Evolutionary conservation across 2,329 filamentous ascomycete genomes (phyloP).

Genomic region (Thielaviopsis ethacetica): DNA sequence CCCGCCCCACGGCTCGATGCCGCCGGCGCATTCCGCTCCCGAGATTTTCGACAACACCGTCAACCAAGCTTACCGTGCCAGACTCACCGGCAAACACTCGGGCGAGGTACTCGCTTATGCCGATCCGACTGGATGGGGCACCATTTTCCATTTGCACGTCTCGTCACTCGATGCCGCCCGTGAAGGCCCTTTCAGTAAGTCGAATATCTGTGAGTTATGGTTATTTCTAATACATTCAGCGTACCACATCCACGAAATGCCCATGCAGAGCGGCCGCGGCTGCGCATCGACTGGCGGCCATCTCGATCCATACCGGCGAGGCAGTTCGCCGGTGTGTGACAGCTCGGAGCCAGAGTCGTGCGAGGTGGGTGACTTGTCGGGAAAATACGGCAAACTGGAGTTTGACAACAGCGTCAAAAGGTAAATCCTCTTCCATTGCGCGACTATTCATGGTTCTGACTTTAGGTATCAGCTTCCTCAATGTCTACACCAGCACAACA

Average conservation of each 20-base stretch:
- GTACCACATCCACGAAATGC: slow-evolving; percentile 41
- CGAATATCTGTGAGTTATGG: neutral
- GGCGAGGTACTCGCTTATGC: slow-evolving; percentile 9
- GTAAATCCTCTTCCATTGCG: slow-evolving; percentile 1
- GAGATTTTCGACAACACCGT: slow-evolving; percentile 6
- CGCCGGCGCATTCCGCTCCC: neutral
- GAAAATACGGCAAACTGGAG: slow-evolving; percentile 36
- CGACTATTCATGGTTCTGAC: too few relatives aligned
- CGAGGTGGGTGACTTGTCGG: slow-evolving; percentile 42
- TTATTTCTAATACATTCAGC: slow-evolving; percentile 18
- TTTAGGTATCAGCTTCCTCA: slow-evolving; percentile 20
- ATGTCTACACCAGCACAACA: slow-evolving; percentile 26
- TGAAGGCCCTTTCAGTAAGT: slow-evolving; percentile 11
- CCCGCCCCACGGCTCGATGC: neutral
- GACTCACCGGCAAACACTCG: slow-evolving; percentile 3
- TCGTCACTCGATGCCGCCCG: slow-evolving; percentile 3
- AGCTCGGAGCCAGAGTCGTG: slow-evolving; percentile 31
- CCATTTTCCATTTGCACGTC: slow-evolving; percentile 10
- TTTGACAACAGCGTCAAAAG: slow-evolving; percentile 17
- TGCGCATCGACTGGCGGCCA: slow-evolving; percentile 38
- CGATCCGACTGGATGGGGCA: slow-evolving; percentile 10
- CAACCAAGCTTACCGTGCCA: slow-evolving; percentile 7
- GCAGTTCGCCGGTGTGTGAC: slow-evolving; percentile 33
- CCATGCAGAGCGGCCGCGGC: slow-evolving; percentile 35
- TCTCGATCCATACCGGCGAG: slow-evolving; percentile 38